phyloP scores from a whole-genome alignment of 2,329 filamentous ascomycete species.

The Fusarium acutatum region DNA sequence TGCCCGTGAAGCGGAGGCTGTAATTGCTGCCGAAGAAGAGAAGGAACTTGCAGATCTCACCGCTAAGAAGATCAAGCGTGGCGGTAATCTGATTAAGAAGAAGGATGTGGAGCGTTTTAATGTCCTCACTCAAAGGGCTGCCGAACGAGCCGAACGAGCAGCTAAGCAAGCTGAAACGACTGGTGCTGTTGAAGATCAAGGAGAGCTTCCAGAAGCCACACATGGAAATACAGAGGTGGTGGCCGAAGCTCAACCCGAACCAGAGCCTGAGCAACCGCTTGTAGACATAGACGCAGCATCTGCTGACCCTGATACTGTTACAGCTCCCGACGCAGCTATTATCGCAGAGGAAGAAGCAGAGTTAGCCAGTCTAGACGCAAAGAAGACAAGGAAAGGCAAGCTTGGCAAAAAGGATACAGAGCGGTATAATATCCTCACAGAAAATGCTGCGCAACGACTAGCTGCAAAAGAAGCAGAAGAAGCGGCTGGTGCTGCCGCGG shows the following conservation, averaged over 20 bases:
- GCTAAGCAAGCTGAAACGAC: slow-evolving; percentile 41
- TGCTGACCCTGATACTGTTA: neutral
- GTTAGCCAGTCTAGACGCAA: slow-evolving; percentile 28
- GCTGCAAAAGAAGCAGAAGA: slow-evolving; percentile 32
- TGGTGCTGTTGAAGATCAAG: slow-evolving; percentile 21
- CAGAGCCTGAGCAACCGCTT: slow-evolving; percentile 1
- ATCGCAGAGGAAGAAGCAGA: slow-evolving; percentile 35
- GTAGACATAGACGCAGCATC: slow-evolving; percentile 13
- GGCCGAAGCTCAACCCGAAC: slow-evolving; percentile 18
- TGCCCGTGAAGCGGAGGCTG: slow-evolving; percentile 42
- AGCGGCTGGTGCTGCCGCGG: slow-evolving; percentile 37
- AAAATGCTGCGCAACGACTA: slow-evolving; percentile 28
- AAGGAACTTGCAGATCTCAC: slow-evolving; percentile 35
- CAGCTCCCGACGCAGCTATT: slow-evolving; percentile 26
- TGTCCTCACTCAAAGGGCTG: slow-evolving; percentile 24
- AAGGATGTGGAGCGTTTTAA: slow-evolving; percentile 33
- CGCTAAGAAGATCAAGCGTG: slow-evolving; percentile 36
- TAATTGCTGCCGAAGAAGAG: slow-evolving; percentile 40
- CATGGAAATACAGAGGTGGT: slow-evolving; percentile 26
- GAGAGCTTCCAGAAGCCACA: slow-evolving; percentile 3
- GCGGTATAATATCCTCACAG: slow-evolving; percentile 25
- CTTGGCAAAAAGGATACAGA: slow-evolving; percentile 36
- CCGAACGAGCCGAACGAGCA: slow-evolving; percentile 39
- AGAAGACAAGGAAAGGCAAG: slow-evolving; percentile 36
- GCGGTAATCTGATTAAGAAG: slow-evolving; percentile 36